Percentiles rank a stretch among this genome's conserved stretches.
phyloP scores from a whole-genome alignment of 345 rosid species.

The Litchi chinensis region DNA sequence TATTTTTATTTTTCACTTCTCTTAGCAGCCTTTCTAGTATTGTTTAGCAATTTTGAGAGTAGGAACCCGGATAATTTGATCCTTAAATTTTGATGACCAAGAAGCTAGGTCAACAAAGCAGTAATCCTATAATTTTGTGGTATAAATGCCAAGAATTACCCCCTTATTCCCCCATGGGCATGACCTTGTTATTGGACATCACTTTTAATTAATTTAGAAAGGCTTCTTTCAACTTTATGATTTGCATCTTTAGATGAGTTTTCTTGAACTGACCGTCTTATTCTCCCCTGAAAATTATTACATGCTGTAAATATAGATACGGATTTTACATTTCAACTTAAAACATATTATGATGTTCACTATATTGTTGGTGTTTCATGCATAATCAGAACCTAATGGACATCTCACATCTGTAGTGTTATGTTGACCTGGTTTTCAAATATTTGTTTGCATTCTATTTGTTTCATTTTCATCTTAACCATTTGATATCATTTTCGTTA shows the following conservation, averaged over 20 bases:
- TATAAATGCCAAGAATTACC: not conserved
- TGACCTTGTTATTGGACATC: not conserved
- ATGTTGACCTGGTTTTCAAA: not conserved
- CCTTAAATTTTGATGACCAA: not conserved
- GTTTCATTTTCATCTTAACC: not conserved
- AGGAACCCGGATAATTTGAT: not conserved
- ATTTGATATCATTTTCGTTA: not conserved
- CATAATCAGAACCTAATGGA: not conserved
- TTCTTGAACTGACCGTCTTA: not conserved
- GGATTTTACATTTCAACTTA: not conserved
- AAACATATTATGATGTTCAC: conserved; percentile 2
- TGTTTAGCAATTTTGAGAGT: not conserved
- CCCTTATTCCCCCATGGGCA: not conserved
- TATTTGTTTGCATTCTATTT: conserved; percentile 1
- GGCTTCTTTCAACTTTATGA: not conserved
- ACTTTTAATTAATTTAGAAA: too few species aligned
- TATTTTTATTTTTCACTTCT: too few species aligned
- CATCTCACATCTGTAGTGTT: not conserved
- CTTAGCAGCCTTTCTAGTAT: not conserved
- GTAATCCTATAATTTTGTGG: not conserved
- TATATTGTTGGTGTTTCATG: not conserved
- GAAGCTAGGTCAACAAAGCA: not conserved
- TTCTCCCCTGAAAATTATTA: not conserved
- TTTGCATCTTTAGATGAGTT: not conserved
- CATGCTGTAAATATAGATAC: not conserved